A percentile compares a stretch with the other conserved stretches of the same genome.
phyloP scores from a whole-genome alignment of 805 yeast species.

The Jamesozyma spencerorum region DNA sequence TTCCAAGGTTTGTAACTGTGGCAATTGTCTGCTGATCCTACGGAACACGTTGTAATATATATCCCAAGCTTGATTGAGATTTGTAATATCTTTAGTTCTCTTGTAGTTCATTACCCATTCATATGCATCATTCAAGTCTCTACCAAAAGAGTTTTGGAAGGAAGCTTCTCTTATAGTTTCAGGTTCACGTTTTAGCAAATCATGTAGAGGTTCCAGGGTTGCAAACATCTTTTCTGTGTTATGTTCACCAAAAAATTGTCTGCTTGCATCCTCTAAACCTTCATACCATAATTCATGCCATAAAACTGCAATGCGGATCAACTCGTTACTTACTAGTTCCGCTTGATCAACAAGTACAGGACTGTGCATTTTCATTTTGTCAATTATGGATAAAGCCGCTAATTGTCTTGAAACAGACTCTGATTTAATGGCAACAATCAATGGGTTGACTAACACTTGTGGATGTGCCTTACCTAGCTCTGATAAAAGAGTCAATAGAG shows the following conservation, averaged over 20 bases:
- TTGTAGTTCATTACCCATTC: conserved; percentile 85
- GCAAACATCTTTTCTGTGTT: conserved; percentile 92
- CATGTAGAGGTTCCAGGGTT: conserved; percentile 78
- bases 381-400: conserved; percentile 83
- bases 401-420: conserved; percentile 77
- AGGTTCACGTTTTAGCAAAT: conserved; percentile 72
- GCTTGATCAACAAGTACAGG: conserved; percentile 77
- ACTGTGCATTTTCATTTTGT: conserved; percentile 80
- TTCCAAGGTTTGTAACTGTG: conserved; percentile 74
- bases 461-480: conserved; percentile 91
- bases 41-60: conserved; percentile 89
- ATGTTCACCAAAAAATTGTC: conserved; percentile 84
- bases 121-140: conserved; percentile 81
- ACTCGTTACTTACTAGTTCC: conserved; percentile 77
- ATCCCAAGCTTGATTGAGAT: conserved; percentile 93
- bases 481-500: conserved; percentile 66
- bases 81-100: conserved; percentile 74
- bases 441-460: conserved; percentile 86
- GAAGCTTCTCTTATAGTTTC: conserved; percentile 84
- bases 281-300: conserved; percentile 98
- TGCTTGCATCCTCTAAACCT: conserved; percentile 88
- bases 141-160: conserved; percentile 81
- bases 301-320: conserved; percentile 84
- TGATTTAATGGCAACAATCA: conserved; percentile 88
- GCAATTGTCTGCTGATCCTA: conserved; percentile 76